phyloP scores from a whole-genome alignment of 2,329 filamentous ascomycete genomes.

The Chaetomium globosum region DNA sequence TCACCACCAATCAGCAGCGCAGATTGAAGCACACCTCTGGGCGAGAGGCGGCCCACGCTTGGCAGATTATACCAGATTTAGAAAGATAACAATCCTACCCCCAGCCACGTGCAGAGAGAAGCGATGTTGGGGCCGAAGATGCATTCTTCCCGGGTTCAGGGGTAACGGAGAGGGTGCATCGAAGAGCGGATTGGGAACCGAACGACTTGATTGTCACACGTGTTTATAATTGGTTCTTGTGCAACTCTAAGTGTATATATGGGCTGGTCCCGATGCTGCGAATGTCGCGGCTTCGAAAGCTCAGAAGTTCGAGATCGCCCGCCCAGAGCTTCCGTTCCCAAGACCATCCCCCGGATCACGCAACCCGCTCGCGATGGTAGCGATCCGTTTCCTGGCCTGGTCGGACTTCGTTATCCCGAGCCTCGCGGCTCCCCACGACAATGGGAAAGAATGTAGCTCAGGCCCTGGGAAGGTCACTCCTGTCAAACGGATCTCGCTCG shows the following conservation, averaged over 20 bases:
- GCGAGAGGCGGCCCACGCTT: background rate
- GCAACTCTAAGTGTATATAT: background rate
- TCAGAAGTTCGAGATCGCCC: background rate
- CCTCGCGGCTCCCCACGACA: conserved; percentile 10
- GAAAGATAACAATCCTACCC: background rate
- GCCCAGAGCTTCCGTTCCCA: background rate
- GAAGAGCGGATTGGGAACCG: background rate
- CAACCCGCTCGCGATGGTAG: background rate
- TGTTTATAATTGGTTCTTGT: background rate
- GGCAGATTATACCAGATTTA: background rate
- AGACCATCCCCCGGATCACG: background rate
- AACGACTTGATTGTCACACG: background rate
- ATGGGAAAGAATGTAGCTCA: background rate
- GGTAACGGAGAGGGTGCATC: background rate
- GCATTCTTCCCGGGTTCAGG: background rate
- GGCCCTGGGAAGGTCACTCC: conserved; percentile 28
- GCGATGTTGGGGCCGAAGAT: background rate
- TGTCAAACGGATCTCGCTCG: conserved; percentile 58
- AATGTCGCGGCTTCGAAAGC: background rate
- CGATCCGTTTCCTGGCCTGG: conserved; percentile 14
- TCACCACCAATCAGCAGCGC: conserved; percentile 6
- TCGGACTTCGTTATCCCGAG: conserved; percentile 6
- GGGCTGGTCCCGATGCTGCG: background rate
- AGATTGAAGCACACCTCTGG: conserved; percentile 4
- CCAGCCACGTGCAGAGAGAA: conserved; percentile 1